These are phyloP conservation scores for Oropetium thomaeum DNA, from an alignment of 176 grass and related monocot species.

Conservation along the genomic window DNA sequence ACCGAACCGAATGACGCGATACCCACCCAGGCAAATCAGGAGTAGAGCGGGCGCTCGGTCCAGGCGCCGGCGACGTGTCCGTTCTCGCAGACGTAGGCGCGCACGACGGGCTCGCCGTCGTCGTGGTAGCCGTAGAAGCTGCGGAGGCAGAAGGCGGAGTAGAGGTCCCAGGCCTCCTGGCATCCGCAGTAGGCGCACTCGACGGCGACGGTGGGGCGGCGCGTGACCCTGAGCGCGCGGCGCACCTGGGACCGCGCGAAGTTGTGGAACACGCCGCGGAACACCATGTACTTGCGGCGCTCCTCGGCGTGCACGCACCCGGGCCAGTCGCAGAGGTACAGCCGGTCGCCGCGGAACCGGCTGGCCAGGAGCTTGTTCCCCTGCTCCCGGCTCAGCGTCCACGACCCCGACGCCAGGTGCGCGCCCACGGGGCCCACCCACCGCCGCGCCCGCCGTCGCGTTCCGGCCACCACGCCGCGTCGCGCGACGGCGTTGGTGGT, in stretches of 20 bases:
- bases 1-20: background rate
- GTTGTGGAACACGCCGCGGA: slow-evolving; percentile 83
- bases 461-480: slow-evolving; percentile 36
- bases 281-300: slow-evolving; percentile 97
- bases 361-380: slow-evolving; percentile 88
- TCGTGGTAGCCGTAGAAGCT: slow-evolving; percentile 93
- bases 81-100: slow-evolving; percentile 93
- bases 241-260: slow-evolving; percentile 80
- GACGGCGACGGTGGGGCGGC: slow-evolving; percentile 57
- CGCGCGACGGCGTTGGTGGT: background rate
- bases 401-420: slow-evolving; percentile 70
- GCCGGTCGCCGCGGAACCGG: slow-evolving; percentile 75
- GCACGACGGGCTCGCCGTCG: slow-evolving; percentile 87
- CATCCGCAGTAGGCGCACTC: slow-evolving; percentile 77
- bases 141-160: slow-evolving; percentile 89
- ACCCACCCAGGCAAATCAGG: background rate
- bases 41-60: slow-evolving; percentile 88
- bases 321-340: slow-evolving; percentile 96
- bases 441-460: slow-evolving; percentile 2
- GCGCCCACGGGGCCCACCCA: slow-evolving; percentile 55
- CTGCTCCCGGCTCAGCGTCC: slow-evolving; percentile 83
- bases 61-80: slow-evolving; percentile 91
- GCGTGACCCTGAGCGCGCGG: slow-evolving; percentile 63
- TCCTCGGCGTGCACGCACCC: slow-evolving; percentile 82
- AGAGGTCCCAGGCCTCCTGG: slow-evolving; percentile 79